Base-by-base conservation (phyloP, 306 rosid species). In the Cercis canadensis region DNA sequence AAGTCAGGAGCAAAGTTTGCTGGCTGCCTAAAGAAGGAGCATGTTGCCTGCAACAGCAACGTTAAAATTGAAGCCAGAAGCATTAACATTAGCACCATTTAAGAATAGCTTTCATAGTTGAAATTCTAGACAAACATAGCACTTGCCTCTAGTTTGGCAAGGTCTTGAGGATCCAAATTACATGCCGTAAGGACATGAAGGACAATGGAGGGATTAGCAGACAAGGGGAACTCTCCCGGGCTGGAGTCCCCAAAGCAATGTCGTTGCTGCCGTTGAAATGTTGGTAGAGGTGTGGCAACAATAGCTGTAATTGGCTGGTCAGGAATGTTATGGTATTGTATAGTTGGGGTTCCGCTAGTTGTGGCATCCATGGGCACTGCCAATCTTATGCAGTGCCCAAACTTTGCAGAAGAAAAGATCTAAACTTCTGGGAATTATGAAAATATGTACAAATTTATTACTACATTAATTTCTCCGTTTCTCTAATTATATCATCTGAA, bases 321-420 rank as follows among this genome's bases (percentile, higher is more conserved):
- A 75, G 92, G 81, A 67, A 92, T 88, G 89, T 84, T 88, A 85
- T 82, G 92, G 83, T 83, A 90, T 82, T 92, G 94, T 52, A 94
- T 76, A 24, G 92, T 72, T 45, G 94, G 90, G 83, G 92, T 89
- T 81, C 96, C 92, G 71, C 97, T 86, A 2, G 97, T 84, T 55
- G 98, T 85, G 78, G 96, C 97, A 49, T 94, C 98, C 97, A 94
- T 93, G 91, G 96, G 97, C 97, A 90, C 96, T 90, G 97, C 96
- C 44, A 40, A 62, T 40, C 32, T 74, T 80, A 45, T 36, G 90
- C 98, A 93, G 98, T 87, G 90, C 89, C 93, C 92, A 77, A 87
- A 70, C 79, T 80, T 82, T 74, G 83, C 83, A 69, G 81, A 68
- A 56, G 80, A 72, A 69, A 74, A 75, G 75, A 70, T 81, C 86